These are phyloP conservation scores for sweet orange (Citrus sinensis) DNA, from an alignment of 345 rosid species.

Conservation along the genomic window DVS_A1.0 CM039167.1:13218501-13219000, in stretches of 20 bases:
- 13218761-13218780: not conserved
- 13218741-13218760: not conserved
- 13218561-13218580: not conserved
- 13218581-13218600: not conserved
- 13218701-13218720: not conserved
- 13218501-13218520: not conserved
- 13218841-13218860: not conserved
- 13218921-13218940: not conserved
- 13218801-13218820: not conserved
- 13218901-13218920: not conserved
- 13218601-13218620: not conserved
- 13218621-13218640: not conserved
- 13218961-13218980: not conserved
- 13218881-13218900: not conserved
- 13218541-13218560: not conserved
- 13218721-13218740: not conserved
- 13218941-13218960: not conserved
- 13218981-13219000: not conserved
- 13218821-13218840: not conserved
- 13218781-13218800: not conserved
- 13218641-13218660: not conserved
- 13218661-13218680: not conserved
- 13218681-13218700: not conserved
- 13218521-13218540: not conserved
- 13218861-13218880: not conserved